phyloP scores from a whole-genome alignment of 108 stramenopile genomes.

The Skeletonema marinoi region DNA sequence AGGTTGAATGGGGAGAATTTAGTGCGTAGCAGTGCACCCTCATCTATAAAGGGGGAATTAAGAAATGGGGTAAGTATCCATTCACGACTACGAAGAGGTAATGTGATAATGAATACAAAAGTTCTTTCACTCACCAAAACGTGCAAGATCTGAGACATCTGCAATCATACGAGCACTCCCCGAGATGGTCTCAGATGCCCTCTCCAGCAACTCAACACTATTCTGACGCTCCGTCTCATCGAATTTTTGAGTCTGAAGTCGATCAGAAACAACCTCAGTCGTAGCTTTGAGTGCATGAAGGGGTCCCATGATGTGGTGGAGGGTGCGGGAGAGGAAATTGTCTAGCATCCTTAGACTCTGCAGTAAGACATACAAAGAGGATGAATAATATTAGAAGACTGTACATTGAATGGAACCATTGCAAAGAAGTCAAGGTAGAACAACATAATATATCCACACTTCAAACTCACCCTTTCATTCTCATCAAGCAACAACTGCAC shows the following conservation, averaged over 20 bases:
- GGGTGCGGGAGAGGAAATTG: slow-evolving; percentile 40
- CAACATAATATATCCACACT: too few relatives aligned
- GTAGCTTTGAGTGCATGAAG: slow-evolving; percentile 32
- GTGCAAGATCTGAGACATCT: slow-evolving; percentile 35
- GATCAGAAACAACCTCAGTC: slow-evolving; percentile 28
- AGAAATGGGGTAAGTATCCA: not conserved
- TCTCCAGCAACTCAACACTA: slow-evolving; percentile 13
- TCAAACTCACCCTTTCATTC: slow-evolving; percentile 27
- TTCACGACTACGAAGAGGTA: not conserved
- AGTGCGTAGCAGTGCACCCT: slow-evolving; percentile 23
- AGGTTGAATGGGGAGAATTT: slow-evolving; percentile 8
- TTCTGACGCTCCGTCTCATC: slow-evolving; percentile 7
- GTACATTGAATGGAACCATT: too few relatives aligned
- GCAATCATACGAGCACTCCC: slow-evolving; percentile 29
- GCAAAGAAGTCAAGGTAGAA: too few relatives aligned
- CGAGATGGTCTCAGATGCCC: slow-evolving; percentile 24
- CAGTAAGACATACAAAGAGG: not conserved
- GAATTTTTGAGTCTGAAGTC: slow-evolving; percentile 12
- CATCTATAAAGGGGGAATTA: not conserved
- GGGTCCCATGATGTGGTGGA: slow-evolving; percentile 56
- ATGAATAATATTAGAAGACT: too few relatives aligned
- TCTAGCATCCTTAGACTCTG: slow-evolving; percentile 32
- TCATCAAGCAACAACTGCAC: slow-evolving; percentile 32
- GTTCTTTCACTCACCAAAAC: slow-evolving; percentile 8
- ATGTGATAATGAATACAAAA: not conserved